phyloP scores from a whole-genome alignment of 1,139 yeast species.

The Geotrichum reessii region DNA sequence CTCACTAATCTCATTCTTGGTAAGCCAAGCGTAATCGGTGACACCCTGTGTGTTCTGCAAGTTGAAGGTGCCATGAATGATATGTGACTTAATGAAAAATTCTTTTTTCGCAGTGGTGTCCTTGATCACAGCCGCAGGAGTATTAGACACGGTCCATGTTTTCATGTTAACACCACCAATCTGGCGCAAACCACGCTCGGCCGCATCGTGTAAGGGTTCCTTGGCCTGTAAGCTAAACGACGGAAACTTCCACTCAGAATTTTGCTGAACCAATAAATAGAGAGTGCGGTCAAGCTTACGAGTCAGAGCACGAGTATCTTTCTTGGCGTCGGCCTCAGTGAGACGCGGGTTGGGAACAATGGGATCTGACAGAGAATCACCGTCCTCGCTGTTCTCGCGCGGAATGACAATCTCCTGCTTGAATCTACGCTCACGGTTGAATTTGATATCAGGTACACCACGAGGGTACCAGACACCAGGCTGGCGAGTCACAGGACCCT shows the following conservation, averaged over 20 bases:
- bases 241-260: constrained; percentile 71
- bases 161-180: constrained; percentile 74
- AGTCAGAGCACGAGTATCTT: constrained; percentile 64
- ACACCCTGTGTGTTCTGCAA: constrained; percentile 41
- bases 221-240: constrained; percentile 46
- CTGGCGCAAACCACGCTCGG: constrained; percentile 64
- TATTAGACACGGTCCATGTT: constrained; percentile 83
- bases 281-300: constrained; percentile 75
- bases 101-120: constrained; percentile 38
- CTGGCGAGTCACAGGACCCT: constrained; percentile 64
- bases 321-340: constrained; percentile 67
- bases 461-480: constrained; percentile 73
- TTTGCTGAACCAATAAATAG: constrained; percentile 57
- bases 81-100: constrained; percentile 80
- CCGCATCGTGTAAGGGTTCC: constrained; percentile 61
- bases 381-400: constrained; percentile 44
- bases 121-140: constrained; percentile 65
- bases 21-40: constrained; percentile 68
- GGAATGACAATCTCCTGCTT: constrained; percentile 76
- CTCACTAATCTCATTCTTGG: constrained; percentile 67
- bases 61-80: constrained; percentile 76
- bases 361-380: constrained; percentile 56
- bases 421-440: constrained; percentile 79
- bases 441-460: constrained; percentile 82
- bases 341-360: constrained; percentile 64